Evolutionary conservation across 352 stramenopile species (phyloP).

Genomic region (Pythium pyrilobum): DNA sequence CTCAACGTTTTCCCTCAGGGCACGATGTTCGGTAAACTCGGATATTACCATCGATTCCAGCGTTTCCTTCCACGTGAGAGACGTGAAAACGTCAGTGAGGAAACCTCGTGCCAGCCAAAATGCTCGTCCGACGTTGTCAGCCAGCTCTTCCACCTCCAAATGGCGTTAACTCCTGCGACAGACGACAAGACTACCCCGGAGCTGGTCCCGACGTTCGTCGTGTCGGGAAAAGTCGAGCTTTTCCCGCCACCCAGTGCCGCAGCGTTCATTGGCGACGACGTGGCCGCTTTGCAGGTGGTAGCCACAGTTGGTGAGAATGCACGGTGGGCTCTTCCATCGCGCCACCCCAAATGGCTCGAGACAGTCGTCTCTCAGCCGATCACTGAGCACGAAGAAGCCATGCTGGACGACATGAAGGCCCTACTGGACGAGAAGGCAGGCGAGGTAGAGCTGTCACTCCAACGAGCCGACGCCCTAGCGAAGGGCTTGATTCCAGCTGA

Average conservation of each 20-base stretch:
- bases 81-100: not conserved
- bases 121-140: not conserved
- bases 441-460: conserved; percentile 9
- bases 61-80: not conserved
- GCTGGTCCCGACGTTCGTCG: not conserved
- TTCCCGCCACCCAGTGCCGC: not conserved
- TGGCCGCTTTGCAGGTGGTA: not conserved
- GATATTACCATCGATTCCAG: conserved; percentile 19
- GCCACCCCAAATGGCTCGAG: conserved; percentile 10
- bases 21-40: conserved; percentile 8
- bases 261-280: not conserved
- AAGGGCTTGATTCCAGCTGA: conserved; percentile 6
- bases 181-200: conserved; percentile 2
- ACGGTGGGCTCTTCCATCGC: not conserved
- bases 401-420: not conserved
- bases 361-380: conserved; percentile 8
- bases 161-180: not conserved
- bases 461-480: conserved; percentile 5
- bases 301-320: not conserved
- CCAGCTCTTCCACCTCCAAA: conserved; percentile 1
- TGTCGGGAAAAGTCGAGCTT: not conserved
- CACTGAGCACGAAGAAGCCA: conserved; percentile 5
- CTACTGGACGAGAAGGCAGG: not conserved
- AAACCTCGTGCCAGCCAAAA: too few relatives aligned
- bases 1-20: conserved; percentile 19